phyloP scores from a whole-genome alignment of 2,329 filamentous ascomycete genomes.

The Xylariaceae sp. region DNA sequence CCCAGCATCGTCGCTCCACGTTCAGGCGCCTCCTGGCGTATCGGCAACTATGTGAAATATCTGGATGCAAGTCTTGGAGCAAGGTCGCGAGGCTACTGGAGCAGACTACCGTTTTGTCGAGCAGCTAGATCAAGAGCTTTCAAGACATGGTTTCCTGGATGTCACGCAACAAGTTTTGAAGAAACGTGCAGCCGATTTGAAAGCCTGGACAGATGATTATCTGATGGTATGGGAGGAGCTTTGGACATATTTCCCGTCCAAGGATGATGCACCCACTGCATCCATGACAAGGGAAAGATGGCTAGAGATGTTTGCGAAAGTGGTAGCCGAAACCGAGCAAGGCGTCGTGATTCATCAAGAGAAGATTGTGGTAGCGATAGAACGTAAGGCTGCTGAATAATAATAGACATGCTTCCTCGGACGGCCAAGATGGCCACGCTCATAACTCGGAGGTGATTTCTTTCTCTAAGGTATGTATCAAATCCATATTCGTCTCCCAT shows the following conservation, averaged over 20 bases:
- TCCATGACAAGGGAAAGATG: constrained; percentile 22
- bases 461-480: too few relatives aligned
- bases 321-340: constrained; percentile 25
- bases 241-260: constrained; percentile 17
- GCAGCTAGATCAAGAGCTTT: neutral
- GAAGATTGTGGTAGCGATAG: constrained; percentile 8
- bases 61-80: neutral
- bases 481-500: too few relatives aligned
- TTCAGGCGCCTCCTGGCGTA: constrained; percentile 15
- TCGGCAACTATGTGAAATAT: neutral
- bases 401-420: too few relatives aligned
- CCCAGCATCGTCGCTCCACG: constrained; percentile 10
- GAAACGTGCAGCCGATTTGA: constrained; percentile 18
- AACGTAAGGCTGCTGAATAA: constrained; percentile 1
- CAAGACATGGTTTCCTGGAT: neutral
- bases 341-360: constrained; percentile 22
- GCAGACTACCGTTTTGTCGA: neutral
- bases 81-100: neutral
- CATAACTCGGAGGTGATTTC: too few relatives aligned
- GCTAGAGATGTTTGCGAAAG: constrained; percentile 17
- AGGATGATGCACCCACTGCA: constrained; percentile 14
- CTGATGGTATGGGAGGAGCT: constrained; percentile 28
- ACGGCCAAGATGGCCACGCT: too few relatives aligned
- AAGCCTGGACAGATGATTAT: constrained; percentile 27
- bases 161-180: neutral